Evolutionary conservation across 305 asterid genomes (phyloP).

Genomic region (Solanum aculeatissimum): DNA sequence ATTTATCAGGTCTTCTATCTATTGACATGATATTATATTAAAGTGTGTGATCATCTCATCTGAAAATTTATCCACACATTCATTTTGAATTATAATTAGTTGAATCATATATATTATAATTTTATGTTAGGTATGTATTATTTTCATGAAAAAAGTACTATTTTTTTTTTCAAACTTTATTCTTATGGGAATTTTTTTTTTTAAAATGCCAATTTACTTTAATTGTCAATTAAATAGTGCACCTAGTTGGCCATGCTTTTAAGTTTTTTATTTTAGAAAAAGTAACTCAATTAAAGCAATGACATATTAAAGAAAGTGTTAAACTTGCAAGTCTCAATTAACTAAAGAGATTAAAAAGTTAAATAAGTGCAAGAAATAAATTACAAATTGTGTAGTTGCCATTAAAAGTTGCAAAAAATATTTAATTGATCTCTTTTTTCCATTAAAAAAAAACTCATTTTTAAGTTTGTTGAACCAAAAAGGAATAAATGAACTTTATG

Average conservation of each 20-base stretch:
- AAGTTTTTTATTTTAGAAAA: neutral
- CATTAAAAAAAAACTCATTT: neutral
- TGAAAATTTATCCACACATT: neutral
- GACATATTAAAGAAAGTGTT: neutral
- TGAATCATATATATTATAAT: neutral
- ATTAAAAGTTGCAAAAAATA: neutral
- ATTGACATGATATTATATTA: neutral
- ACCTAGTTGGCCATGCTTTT: neutral
- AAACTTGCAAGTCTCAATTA: neutral
- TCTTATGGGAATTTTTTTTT: neutral
- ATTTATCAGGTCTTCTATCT: neutral
- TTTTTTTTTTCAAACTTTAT: neutral
- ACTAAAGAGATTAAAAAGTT: neutral
- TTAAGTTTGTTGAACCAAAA: neutral
- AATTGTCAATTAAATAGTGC: neutral
- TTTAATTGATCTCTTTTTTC: neutral
- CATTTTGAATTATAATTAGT: neutral
- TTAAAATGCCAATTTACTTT: too few relatives aligned
- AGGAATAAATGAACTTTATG: neutral
- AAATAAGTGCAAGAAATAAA: neutral
- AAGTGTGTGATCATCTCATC: accelerated
- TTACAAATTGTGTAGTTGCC: neutral
- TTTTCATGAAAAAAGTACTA: neutral
- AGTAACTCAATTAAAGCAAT: neutral
- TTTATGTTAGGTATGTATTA: neutral